These are phyloP conservation scores for Medicago arabica DNA, from an alignment of 306 rosid species.

Conservation along the genomic window DNA sequence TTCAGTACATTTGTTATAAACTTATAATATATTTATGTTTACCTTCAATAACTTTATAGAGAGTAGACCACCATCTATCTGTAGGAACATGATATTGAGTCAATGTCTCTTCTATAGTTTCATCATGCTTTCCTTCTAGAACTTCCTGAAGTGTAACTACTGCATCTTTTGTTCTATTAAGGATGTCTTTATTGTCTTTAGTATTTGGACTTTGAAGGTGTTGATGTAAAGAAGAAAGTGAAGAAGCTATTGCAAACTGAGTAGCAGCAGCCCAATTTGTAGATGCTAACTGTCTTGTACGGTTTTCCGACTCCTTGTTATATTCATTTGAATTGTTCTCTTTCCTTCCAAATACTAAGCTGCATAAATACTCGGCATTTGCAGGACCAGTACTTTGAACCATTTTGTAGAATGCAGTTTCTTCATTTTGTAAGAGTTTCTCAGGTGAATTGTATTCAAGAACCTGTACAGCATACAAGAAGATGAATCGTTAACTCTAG, in stretches of 20 bases:
- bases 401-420: slow-evolving; percentile 76
- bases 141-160: slow-evolving; percentile 70
- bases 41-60: slow-evolving; percentile 72
- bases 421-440: slow-evolving; percentile 62
- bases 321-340: slow-evolving; percentile 36
- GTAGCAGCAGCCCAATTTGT: slow-evolving; percentile 62
- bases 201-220: slow-evolving; percentile 56
- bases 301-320: slow-evolving; percentile 37
- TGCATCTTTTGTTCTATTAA: slow-evolving; percentile 68
- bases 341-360: slow-evolving; percentile 55
- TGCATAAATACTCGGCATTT: slow-evolving; percentile 74
- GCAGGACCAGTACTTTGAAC: slow-evolving; percentile 84
- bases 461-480: slow-evolving; percentile 52
- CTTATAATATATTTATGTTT: neutral
- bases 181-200: slow-evolving; percentile 47
- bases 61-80: slow-evolving; percentile 74
- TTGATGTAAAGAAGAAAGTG: slow-evolving; percentile 59
- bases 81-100: slow-evolving; percentile 49
- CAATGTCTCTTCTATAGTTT: slow-evolving; percentile 54
- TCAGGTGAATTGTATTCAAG: slow-evolving; percentile 69
- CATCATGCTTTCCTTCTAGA: slow-evolving; percentile 70
- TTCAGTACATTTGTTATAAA: neutral
- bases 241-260: slow-evolving; percentile 57
- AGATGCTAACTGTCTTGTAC: slow-evolving; percentile 48
- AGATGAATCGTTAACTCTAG: neutral